phyloP scores from a whole-genome alignment of 2,329 filamentous ascomycete species.

The Pseudogymnoascus sp. region DNA sequence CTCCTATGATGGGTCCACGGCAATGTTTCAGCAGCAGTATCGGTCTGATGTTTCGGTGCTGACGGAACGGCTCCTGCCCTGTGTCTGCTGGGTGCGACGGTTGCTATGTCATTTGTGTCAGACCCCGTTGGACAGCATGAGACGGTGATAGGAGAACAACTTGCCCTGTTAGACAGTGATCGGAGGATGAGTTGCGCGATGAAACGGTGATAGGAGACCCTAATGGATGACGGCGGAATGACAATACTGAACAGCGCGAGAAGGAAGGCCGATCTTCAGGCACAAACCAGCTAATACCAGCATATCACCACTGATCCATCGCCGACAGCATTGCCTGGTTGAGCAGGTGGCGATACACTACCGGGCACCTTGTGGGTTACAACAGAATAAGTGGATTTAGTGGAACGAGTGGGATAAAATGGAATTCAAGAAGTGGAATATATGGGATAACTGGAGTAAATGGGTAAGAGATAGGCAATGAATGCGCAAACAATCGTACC shows the following conservation, averaged over 20 bases:
- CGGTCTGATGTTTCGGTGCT: background rate
- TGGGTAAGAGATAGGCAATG: background rate
- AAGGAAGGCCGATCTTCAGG: conserved; percentile 4
- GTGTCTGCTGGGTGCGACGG: background rate
- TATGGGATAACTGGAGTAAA: background rate
- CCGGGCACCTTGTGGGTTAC: conserved; percentile 2
- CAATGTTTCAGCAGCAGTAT: background rate
- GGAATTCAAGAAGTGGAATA: background rate
- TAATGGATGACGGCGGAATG: background rate
- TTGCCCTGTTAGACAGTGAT: conserved; percentile 2
- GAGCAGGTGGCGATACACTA: background rate
- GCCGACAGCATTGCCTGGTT: background rate
- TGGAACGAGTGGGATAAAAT: background rate
- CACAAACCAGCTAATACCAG: background rate
- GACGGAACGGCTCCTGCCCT: background rate
- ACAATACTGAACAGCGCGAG: background rate
- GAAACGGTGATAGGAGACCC: background rate
- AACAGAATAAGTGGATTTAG: background rate
- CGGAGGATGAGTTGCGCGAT: background rate
- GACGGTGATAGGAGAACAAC: background rate
- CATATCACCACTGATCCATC: background rate
- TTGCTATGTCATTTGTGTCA: background rate
- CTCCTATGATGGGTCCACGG: background rate
- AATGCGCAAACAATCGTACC: background rate
- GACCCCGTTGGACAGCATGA: background rate